Conservation (phyloP, 352 stramenopile species). For the Phytophthora lateralis region DNA sequence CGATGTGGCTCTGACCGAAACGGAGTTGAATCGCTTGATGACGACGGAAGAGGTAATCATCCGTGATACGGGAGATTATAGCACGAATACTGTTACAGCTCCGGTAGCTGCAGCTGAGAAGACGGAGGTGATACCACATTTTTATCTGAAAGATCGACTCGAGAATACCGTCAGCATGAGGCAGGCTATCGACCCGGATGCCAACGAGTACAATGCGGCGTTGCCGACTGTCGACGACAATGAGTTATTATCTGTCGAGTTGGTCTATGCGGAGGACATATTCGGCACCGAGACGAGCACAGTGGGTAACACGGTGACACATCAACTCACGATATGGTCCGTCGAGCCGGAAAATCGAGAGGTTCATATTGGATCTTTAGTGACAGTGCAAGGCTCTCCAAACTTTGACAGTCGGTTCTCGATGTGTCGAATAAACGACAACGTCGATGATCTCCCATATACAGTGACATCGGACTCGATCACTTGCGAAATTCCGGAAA, state of each 20-base stretch:
- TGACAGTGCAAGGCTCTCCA: constrained; percentile 28
- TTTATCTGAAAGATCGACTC: constrained; percentile 30
- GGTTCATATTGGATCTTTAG: constrained; percentile 26
- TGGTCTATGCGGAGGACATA: constrained; percentile 17
- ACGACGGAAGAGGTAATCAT: constrained; percentile 3
- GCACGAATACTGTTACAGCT: background rate
- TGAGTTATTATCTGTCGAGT: constrained; percentile 20
- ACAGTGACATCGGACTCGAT: constrained; percentile 30
- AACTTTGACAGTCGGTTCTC: constrained; percentile 22
- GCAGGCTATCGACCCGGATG: constrained; percentile 35
- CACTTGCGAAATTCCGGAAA: constrained; percentile 25
- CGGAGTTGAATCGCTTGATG: constrained; percentile 54
- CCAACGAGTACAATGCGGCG: constrained; percentile 39
- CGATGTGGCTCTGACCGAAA: constrained; percentile 40
- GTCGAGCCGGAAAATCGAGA: constrained; percentile 28
- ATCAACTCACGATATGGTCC: constrained; percentile 28
- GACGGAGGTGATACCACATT: constrained; percentile 21
- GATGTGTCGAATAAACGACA: constrained; percentile 27
- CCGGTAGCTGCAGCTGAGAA: background rate
- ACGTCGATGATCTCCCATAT: constrained; percentile 11
- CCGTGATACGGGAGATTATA: background rate
- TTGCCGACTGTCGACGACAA: constrained; percentile 19
- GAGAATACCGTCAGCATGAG: constrained; percentile 24
- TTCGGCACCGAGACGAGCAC: constrained; percentile 10
- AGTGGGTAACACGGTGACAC: constrained; percentile 6